A percentile compares a stretch with the other conserved stretches of the same genome.
Evolutionary conservation across 768 basidiomycete genomes (phyloP).

Genomic region (Serendipita sp.): DNA sequence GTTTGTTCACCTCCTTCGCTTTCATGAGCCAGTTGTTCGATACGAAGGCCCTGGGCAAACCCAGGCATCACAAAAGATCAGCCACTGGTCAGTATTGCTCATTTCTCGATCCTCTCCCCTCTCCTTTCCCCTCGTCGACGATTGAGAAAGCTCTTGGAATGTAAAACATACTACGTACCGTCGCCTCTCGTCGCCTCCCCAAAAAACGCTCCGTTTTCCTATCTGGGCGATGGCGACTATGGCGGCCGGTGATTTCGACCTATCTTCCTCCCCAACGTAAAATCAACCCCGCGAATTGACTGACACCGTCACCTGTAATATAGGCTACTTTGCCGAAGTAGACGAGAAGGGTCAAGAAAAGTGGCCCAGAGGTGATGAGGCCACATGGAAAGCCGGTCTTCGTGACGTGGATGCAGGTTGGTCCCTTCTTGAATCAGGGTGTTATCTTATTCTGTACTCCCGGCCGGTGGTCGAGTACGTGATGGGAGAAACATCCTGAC

Average conservation of each 20-base stretch:
- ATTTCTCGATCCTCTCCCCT: not conserved
- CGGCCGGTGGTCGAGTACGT: too few species aligned
- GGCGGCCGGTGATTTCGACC: not conserved
- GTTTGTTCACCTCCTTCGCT: not conserved
- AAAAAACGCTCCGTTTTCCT: not conserved
- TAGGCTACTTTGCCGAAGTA: slow-evolving; percentile 65
- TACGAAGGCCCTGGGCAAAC: slow-evolving; percentile 45
- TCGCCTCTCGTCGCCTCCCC: not conserved
- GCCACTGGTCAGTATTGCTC: slow-evolving; percentile 17
- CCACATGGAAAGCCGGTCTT: slow-evolving; percentile 12
- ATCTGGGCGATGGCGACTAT: slow-evolving; percentile 7
- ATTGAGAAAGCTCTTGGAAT: slow-evolving; percentile 31
- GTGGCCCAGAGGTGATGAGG: slow-evolving; percentile 63
- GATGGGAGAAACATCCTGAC: too few species aligned
- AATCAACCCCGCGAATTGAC: slow-evolving; percentile 7
- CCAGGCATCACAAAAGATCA: slow-evolving; percentile 52
- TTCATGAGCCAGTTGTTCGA: slow-evolving; percentile 23
- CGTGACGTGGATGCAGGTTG: slow-evolving; percentile 9
- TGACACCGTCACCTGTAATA: not conserved
- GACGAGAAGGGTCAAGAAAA: slow-evolving; percentile 62
- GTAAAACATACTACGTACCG: too few species aligned
- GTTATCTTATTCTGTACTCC: too few species aligned
- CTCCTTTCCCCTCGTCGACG: not conserved
- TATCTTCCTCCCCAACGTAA: slow-evolving; percentile 1
- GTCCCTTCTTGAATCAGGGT: not conserved